These are phyloP conservation scores for Leptosphaerulina australis DNA, from an alignment of 2,329 filamentous ascomycete species.

Conservation along the genomic window DNA sequence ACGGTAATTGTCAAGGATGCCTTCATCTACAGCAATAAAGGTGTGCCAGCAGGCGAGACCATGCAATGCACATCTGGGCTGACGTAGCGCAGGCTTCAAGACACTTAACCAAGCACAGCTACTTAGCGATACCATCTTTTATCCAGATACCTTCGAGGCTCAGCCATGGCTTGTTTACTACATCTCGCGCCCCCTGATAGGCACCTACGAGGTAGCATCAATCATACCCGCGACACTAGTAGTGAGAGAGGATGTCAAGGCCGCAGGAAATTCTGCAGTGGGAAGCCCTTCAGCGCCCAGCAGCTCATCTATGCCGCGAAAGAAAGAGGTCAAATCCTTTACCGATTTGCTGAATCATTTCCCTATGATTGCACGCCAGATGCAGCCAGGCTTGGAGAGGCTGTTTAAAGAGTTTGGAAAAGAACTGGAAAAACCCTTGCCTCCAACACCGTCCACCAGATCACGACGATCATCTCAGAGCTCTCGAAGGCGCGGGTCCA, in stretches of 20 bases:
- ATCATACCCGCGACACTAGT: conserved; percentile 65
- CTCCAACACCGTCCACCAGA: conserved; percentile 66
- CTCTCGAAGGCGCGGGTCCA: conserved; percentile 43
- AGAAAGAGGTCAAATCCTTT: conserved; percentile 92
- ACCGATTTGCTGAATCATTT: conserved; percentile 89
- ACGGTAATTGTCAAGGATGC: conserved; percentile 95
- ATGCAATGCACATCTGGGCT: conserved; percentile 4
- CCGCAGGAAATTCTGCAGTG: conserved; percentile 9
- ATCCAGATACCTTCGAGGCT: conserved; percentile 84
- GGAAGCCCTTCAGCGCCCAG: conserved; percentile 31
- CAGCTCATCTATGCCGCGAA: conserved; percentile 62
- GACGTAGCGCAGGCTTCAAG: conserved; percentile 74
- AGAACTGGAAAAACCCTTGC: conserved; percentile 83
- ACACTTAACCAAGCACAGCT: conserved; percentile 86
- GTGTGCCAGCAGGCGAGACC: conserved; percentile 52
- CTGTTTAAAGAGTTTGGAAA: conserved; percentile 87
- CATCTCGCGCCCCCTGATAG: conserved; percentile 86
- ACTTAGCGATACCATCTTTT: conserved; percentile 83
- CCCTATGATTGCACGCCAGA: conserved; percentile 93
- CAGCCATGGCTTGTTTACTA: conserved; percentile 97
- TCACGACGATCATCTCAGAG: conserved; percentile 41
- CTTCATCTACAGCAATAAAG: conserved; percentile 94
- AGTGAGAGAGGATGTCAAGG: conserved; percentile 26
- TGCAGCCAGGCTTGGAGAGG: conserved; percentile 89
- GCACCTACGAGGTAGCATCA: conserved; percentile 76